Evolutionary conservation across 768 basidiomycete genomes (phyloP), one percentile per base, ranked within the genome.

Genomic region (Amanita brunnescens): DNA sequence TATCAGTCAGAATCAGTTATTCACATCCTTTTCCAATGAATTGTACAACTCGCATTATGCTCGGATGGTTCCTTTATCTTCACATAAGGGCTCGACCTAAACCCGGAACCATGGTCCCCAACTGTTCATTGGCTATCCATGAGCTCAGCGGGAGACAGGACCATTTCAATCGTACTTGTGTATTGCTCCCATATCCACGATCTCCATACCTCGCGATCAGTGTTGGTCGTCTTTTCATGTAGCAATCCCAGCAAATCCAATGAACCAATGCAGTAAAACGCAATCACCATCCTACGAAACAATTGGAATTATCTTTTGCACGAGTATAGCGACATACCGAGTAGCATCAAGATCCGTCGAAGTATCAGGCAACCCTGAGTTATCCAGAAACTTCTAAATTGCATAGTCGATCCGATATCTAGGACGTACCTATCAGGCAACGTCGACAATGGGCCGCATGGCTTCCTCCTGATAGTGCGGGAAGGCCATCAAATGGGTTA

Each of bases 171-270:
- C 24, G 7, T 55, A 66, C 89, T 67, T 38, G 75, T 78, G 57
- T 96, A 89, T 63, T 93, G 85, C 18, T 74, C 77, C 91, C 94
- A 99, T 43, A 98, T 78, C 94, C 94, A 97, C 49, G 80, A 72
- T 42, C 69, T 70, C 85, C 87, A 95, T 0, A 63, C 63, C 37
- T 77, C 65, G n/a, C 78, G 77, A 56, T 92, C 82, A 13, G 62
- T 58, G 6, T 71, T 62, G 7, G 62, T 74, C 1, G 74, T 74
- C 56, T 77, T 78, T 6, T 66, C 59, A 23, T 74, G 63, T 5
- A 85, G 55, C 0, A 69, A 62, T 2, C 75, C 81, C 8, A 92
- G 73, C 26, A 98, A 67, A 60, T 97, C 94, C 32, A 99, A 70
- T 0, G 80, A 76, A 0, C 91, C 86, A 16, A 98, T 69, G 58